Base-by-base conservation (phyloP, 768 basidiomycete genomes). In the Hemileccinum impolitum region DNA sequence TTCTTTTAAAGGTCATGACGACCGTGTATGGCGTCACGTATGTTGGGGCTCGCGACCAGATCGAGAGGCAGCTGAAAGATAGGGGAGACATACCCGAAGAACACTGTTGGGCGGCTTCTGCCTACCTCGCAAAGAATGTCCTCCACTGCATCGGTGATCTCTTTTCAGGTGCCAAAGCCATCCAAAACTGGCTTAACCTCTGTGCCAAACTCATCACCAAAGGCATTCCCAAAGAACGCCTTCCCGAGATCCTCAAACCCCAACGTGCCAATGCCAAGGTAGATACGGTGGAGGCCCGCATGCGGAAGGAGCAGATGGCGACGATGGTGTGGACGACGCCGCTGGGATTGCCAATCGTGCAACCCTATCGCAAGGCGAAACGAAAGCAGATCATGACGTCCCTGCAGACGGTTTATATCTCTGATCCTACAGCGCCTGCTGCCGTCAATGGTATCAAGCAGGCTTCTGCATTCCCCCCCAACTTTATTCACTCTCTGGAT, bases 1-100 rank as follows among this genome's bases (percentile, higher is more conserved):
- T 39, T 23, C 6, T 6, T 23, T 23, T 23, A 6, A 54, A 87
- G 85, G 91, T 97, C 55, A 99, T 99, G 96, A 99, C 95, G 1
- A 97, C 95, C 3, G 95, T 98, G 30, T 98, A 98, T 63, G 95
- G 96, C 18, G 94, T 99, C 14, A 99, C 96, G 0, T 94, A 85
- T 70, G 72, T 97, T 46, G 96, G 96, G 31, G 96, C 96, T 18
- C 81, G 92, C 37, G 90, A 91, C 9, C 96, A 98, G 70, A 96
- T 98, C 47, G 89, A 93, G 69, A 87, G 70, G 60, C 94, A 97
- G 71, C 70, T 99, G 34, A 79, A 76, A 57, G 89, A 90, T 47
- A 75, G 85, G 47, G 79, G 81, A 21, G 86, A 88, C 51, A 74
- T 95, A 23, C 76, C 80, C 3, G 68, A 78, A 19, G 88, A 94